Base-by-base conservation (phyloP, 2,329 filamentous ascomycete species). In the Fusarium hostae region DNA sequence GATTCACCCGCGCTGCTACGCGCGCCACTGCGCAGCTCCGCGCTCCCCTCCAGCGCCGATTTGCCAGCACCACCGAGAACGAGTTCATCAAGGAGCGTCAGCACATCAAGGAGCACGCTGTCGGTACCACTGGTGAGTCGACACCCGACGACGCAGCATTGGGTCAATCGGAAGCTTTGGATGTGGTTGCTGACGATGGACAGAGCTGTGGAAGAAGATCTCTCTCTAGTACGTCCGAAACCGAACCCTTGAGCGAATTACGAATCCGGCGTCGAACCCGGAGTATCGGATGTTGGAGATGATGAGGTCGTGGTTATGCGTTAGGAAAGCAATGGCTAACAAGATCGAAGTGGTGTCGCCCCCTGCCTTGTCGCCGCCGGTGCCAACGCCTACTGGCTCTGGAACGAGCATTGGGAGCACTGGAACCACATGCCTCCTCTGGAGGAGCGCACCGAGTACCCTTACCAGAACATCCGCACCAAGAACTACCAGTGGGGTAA, bases 361-460 rank as follows among this genome's bases (percentile, higher is more conserved):
- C 95, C 95, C 62, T 86, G 84, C 81, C 86, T 98, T 64, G 84
- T 91, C 75, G 85, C 94, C 75, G 91, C 92, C 67, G 82, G 84
- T 75, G 86, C 91, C 84, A 99, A 99, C 83, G 95, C 95, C 78
- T 97, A 92, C 83, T 90, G 91, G 80, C 90, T 97, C 72, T 99
- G 94, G 94, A 91, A 89, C 79, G 94, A 97, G 86, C 96, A 99
- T 85, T 98, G 95, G 95, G 93, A 97, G 85, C 96, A 99, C 88
- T 94, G 92, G 90, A 85, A 83, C 58, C 95, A 98, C 86, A 85
- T 93, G 83, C 90, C 92, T 68, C 93, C 96, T 75, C 87, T 95
- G 76, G 94, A 97, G 87, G 96, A 99, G 86, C 92, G 93, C 80
- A 85, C 88, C 79, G 94, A 98, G 87, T 99, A 98, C 85, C 86